Percentiles rank a stretch among this genome's conserved stretches.
Conservation (phyloP, 352 stramenopile genomes). For the Pythium guiyangense region DNA sequence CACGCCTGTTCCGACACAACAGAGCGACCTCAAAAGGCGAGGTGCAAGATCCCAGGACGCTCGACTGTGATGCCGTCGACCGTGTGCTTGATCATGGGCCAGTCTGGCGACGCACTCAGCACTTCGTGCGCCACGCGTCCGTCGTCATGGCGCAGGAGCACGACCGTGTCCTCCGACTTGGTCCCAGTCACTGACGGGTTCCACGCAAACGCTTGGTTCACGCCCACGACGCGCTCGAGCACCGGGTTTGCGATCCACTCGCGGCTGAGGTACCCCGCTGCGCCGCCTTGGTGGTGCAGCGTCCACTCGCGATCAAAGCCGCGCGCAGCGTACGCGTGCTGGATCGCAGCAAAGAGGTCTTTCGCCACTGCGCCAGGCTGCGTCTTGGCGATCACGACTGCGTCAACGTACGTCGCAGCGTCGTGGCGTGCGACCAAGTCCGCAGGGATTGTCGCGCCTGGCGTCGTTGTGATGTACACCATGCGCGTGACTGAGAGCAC, state of each 20-base stretch:
- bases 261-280: constrained; percentile 60
- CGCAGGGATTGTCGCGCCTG: constrained; percentile 15
- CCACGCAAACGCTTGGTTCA: constrained; percentile 63
- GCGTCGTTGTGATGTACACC: constrained; percentile 52
- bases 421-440: constrained; percentile 57
- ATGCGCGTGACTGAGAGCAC: constrained; percentile 62
- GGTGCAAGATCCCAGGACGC: constrained; percentile 54
- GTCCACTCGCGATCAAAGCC: constrained; percentile 62
- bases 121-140: constrained; percentile 38
- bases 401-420: constrained; percentile 63
- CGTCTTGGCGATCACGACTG: constrained; percentile 41
- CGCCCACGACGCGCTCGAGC: constrained; percentile 22
- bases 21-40: constrained; percentile 48
- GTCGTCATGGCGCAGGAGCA: constrained; percentile 25
- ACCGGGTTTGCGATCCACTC: constrained; percentile 65
- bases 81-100: constrained; percentile 32
- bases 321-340: constrained; percentile 48
- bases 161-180: constrained; percentile 70
- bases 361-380: constrained; percentile 23
- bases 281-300: constrained; percentile 62
- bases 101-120: constrained; percentile 30
- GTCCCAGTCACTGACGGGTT: constrained; percentile 72
- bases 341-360: constrained; percentile 50
- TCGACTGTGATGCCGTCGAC: constrained; percentile 41
- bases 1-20: no score